A percentile compares a stretch with the other conserved stretches of the same genome.
Evolutionary conservation across 2,329 filamentous ascomycete species (phyloP).

Genomic region (Paecilomyces variotii): DNA sequence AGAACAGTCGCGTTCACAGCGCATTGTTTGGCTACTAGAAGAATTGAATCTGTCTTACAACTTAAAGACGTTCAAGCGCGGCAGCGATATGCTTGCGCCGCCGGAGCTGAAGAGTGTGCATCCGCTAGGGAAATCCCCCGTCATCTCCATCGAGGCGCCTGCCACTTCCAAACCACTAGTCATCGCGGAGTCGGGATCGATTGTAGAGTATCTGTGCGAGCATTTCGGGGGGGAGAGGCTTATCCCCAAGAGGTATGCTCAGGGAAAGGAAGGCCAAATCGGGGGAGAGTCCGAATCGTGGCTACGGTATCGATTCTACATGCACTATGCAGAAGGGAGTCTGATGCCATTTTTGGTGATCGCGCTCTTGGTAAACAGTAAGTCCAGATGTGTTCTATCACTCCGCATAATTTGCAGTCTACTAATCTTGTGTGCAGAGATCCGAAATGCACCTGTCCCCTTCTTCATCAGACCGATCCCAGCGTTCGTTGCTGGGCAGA

Average conservation of each 20-base stretch:
- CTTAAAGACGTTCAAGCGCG: conserved; percentile 69
- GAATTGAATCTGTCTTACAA: conserved; percentile 74
- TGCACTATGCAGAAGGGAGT: conserved; percentile 81
- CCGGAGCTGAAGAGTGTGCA: conserved; percentile 69
- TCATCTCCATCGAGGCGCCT: conserved; percentile 56
- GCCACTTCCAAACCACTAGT: conserved; percentile 46
- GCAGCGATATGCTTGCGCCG: conserved; percentile 59
- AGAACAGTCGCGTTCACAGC: conserved; percentile 71
- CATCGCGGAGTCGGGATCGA: conserved; percentile 73
- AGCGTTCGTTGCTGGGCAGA: conserved; percentile 41
- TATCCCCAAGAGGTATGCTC: conserved; percentile 44
- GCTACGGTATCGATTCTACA: conserved; percentile 57
- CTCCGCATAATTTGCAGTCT: not conserved
- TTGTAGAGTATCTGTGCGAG: conserved; percentile 74
- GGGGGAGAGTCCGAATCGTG: conserved; percentile 54
- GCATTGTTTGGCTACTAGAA: conserved; percentile 78
- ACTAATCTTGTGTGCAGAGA: conserved; percentile 18
- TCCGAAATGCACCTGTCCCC: conserved; percentile 49
- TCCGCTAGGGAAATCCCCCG: conserved; percentile 78
- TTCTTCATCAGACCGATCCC: conserved; percentile 64
- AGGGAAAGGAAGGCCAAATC: conserved; percentile 44
- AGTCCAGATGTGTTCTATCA: not conserved
- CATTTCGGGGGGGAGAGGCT: conserved; percentile 48
- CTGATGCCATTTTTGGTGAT: conserved; percentile 66
- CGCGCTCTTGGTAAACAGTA: conserved; percentile 51